phyloP scores from a whole-genome alignment of 441 rosid species.

The Pelargonium myrrhifolium region DNA sequence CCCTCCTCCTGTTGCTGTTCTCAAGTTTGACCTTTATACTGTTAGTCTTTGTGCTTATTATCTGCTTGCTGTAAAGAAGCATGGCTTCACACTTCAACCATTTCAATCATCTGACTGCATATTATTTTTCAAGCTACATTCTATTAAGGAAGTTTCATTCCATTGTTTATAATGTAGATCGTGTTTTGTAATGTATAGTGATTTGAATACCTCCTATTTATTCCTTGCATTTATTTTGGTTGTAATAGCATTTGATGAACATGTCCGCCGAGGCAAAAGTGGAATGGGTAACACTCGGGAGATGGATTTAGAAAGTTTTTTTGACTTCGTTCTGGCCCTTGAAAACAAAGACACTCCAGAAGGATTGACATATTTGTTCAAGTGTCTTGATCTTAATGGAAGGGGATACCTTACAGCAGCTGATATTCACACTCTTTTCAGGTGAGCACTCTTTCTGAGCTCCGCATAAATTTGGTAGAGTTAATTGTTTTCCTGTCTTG shows the following conservation, averaged over 20 bases:
- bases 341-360: conserved; percentile 97
- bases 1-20: not conserved
- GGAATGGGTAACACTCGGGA: conserved; percentile 67
- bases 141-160: not conserved
- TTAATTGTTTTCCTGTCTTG: no score
- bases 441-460: conserved; percentile 31
- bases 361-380: conserved; percentile 87
- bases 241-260: conserved; percentile 79
- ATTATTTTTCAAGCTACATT: no score
- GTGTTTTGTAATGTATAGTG: not conserved
- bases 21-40: not conserved
- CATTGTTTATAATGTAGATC: not conserved
- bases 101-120: no score
- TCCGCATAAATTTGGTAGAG: not conserved
- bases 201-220: conserved; percentile 7
- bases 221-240: conserved; percentile 15
- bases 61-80: no score
- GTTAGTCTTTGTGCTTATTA: not conserved
- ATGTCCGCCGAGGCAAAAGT: conserved; percentile 70
- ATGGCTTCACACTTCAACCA: no score
- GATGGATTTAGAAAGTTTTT: conserved; percentile 96
- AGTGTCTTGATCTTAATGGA: conserved; percentile 84
- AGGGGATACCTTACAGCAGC: conserved; percentile 86
- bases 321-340: conserved; percentile 85
- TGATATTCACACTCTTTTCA: conserved; percentile 97